Conservation (phyloP, 2,329 filamentous ascomycete genomes). For the Trichoderma sp. region DNA sequence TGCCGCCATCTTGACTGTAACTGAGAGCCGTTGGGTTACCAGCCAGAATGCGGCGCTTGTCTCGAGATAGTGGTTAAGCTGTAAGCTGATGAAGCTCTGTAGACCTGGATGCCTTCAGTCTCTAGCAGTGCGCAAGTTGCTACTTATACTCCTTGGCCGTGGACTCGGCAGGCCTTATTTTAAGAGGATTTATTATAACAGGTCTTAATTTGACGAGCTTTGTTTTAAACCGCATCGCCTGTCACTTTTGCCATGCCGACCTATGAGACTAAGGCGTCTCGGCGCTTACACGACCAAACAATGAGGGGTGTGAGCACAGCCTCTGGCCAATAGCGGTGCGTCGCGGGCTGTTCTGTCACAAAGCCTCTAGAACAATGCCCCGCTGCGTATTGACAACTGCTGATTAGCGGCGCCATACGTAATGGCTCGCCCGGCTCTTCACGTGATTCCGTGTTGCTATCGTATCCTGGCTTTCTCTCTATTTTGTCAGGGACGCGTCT, state of each 20-base stretch:
- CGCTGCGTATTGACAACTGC: not conserved
- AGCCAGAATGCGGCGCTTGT: not conserved
- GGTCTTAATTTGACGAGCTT: not conserved
- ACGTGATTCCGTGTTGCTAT: constrained; percentile 27
- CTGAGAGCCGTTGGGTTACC: not conserved
- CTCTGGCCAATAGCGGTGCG: constrained; percentile 17
- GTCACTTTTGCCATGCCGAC: constrained; percentile 10
- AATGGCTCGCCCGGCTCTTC: not conserved
- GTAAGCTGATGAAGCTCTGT: constrained; percentile 11
- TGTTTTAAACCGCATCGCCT: constrained; percentile 11
- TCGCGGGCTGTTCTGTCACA: constrained; percentile 19
- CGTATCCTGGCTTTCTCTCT: constrained; percentile 10
- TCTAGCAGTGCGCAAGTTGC: constrained; percentile 4
- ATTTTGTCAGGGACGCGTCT: not conserved
- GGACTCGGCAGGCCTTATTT: constrained; percentile 6
- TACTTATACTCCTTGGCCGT: constrained; percentile 12
- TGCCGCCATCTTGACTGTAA: constrained; percentile 47
- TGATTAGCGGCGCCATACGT: not conserved
- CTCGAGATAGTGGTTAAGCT: not conserved
- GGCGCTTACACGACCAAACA: constrained; percentile 28
- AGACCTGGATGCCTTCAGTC: not conserved
- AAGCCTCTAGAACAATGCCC: not conserved
- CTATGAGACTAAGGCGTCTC: constrained; percentile 16
- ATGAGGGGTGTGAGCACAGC: constrained; percentile 28
- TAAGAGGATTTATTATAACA: not conserved